Evolutionary conservation across 305 asterid species (phyloP).

Genomic region (Stenogyne calaminthoides): DNA sequence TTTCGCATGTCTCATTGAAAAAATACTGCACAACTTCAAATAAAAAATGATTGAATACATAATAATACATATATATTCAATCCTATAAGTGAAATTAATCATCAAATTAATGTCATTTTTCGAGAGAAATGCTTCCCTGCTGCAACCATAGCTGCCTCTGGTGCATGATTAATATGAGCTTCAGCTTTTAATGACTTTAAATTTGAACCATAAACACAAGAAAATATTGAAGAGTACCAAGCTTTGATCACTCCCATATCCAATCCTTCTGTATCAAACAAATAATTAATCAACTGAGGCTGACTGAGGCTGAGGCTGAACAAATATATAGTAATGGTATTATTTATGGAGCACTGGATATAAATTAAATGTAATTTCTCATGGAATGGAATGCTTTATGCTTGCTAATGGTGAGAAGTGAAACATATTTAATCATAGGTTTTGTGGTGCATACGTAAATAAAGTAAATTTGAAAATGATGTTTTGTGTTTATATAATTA

Average conservation of each 20-base stretch:
- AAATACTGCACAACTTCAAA: too few species aligned
- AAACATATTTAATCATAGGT: slow-evolving; percentile 12
- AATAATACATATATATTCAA: too few species aligned
- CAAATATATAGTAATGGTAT: neutral
- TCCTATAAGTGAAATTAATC: too few species aligned
- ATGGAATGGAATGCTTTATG: neutral
- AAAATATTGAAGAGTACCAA: slow-evolving; percentile 21
- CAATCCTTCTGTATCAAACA: too few species aligned
- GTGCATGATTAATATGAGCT: slow-evolving; percentile 8
- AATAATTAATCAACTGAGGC: too few species aligned
- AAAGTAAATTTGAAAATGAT: slow-evolving; percentile 2
- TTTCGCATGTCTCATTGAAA: too few species aligned
- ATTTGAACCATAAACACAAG: slow-evolving; percentile 17
- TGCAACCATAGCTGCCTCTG: slow-evolving; percentile 34
- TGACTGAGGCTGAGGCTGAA: too few species aligned
- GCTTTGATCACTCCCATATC: neutral
- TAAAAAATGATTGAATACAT: too few species aligned
- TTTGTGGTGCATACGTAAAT: slow-evolving; percentile 25
- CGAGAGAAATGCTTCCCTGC: slow-evolving; percentile 44
- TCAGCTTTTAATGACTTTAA: slow-evolving; percentile 11
- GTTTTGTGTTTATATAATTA: neutral
- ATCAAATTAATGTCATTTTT: slow-evolving; percentile 29
- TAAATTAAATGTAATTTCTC: neutral
- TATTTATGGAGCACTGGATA: neutral
- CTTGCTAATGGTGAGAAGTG: neutral